Base-by-base conservation (phyloP, 2,329 filamentous ascomycete genomes). In the Neofusicoccum cordaticola region DNA sequence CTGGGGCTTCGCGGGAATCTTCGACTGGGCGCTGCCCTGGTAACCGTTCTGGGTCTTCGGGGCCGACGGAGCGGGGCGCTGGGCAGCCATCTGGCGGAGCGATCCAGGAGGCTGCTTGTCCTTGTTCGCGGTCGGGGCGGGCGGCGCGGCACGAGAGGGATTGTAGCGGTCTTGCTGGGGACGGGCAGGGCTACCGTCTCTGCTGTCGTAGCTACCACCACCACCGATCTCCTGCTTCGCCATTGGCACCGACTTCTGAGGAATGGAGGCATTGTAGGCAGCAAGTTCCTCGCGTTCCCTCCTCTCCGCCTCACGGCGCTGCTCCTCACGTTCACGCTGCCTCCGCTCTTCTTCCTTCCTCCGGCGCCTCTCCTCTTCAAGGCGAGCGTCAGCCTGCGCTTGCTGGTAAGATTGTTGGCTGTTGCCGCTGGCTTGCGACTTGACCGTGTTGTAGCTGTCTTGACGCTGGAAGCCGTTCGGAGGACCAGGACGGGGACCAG, bases 211-310 rank as follows among this genome's bases (percentile, higher is more conserved):
- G 67, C 84, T 82, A 44, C 86, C 84, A 67, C 87, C 90, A 67
- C 87, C 90, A 65, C 91, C 92, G 69, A 98, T 81, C 77, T 98
- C 95, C 78, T 97, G 93, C 76, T 98, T 92, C 37, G 93, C 93
- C 69, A 95, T 73, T 2, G 92, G 91, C 11, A 88, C 80, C 74
- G 91, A 92, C 68, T 85, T 88, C 81, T 96, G 90, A 37, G 93
- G 94, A 66, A 97, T 80, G 27, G 91, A 92, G 41, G 92, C 90
- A 76, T 98, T 97, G 78, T 97, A 97, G 17, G 88, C 91, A 74
- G 95, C 93, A 70, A 91, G 83, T 60, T 97, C 92, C 68, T 89
- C 86, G 63, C 91, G 77, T 56, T 81, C 77, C 37, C 78, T 78
- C 65, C 78, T 75, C 66, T 83, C 80, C 47, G 78, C 76, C 52